Base-by-base conservation (phyloP, 2,329 filamentous ascomycete genomes). In the Zasmidium cellare region DNA sequence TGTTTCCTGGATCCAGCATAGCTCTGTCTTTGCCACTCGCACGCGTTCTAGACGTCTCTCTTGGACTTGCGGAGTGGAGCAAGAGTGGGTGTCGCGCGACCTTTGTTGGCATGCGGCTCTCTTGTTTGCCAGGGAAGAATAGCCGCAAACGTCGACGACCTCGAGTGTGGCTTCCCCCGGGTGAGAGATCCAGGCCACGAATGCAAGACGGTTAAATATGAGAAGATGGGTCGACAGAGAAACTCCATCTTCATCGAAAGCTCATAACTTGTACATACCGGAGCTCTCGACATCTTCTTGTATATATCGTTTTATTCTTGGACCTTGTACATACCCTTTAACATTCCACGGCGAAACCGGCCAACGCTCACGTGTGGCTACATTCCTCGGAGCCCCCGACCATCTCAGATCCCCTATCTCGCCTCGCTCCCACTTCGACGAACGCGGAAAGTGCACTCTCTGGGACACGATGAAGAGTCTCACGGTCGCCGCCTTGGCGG, bases 391-490 rank as follows among this genome's bases (percentile, higher is more conserved):
- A 31, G n/a, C 47, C 19, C 45, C 50, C 48, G 51, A 53, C 25
- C n/a, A 60, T 53, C 55, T 57, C 58, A 55, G 51, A 52, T 53
- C 55, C 47, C 46, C 58, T 51, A 57, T 38, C 49, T 28, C 11
- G 25, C 25, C 25, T 28, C 6, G 25, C 25, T 28, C 11, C 25
- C 25, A 57, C 57, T 12, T 64, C 46, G 52, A 59, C 57, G 51
- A 62, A 63, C 50, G 51, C 62, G 60, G 63, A 54, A 58, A 55
- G 53, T 46, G 28, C 56, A 61, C 52, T 47, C 35, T 41, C 52
- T 46, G 47, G 38, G 52, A 55, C 47, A 62, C 25, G 49, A 69
- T 69, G 67, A 69, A 57, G 61, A 62, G 54, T 49, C 53, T 65
- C 48, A 57, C 56, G 16, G 52, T 64, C 16, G 56, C 55, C 25